Conservation (phyloP, 2,329 filamentous ascomycete genomes). For the Fonsecaea nubica region DNA sequence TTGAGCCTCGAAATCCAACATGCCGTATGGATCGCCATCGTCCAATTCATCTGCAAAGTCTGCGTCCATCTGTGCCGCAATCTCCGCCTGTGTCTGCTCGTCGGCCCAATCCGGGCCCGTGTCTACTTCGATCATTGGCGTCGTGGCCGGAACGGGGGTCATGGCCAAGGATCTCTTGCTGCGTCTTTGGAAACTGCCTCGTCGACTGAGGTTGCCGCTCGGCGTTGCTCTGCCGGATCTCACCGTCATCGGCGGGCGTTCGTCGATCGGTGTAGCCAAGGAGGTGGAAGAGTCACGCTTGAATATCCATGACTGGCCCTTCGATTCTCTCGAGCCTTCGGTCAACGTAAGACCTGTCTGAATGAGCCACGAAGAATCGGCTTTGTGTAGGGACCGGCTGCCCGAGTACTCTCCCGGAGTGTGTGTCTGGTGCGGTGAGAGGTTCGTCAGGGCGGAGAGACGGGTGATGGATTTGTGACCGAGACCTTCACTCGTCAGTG, state of each 20-base stretch:
- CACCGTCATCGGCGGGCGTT: conserved; percentile 31
- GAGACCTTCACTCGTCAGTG: conserved; percentile 33
- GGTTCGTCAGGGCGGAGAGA: conserved; percentile 20
- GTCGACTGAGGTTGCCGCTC: conserved; percentile 37
- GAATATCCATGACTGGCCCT: conserved; percentile 67
- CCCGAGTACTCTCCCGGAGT: neutral
- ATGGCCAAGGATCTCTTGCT: conserved; percentile 49
- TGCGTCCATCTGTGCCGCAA: conserved; percentile 35
- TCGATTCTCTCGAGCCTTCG: conserved; percentile 63
- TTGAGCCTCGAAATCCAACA: conserved; percentile 43
- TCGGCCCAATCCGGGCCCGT: conserved; percentile 39
- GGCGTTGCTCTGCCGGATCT: conserved; percentile 35
- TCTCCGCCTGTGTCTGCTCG: conserved; percentile 38
- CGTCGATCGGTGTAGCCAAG: conserved; percentile 44
- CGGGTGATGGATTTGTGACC: conserved; percentile 27
- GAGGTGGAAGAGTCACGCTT: conserved; percentile 64
- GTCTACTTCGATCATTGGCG: conserved; percentile 27
- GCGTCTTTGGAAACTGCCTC: conserved; percentile 41
- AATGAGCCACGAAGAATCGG: conserved; percentile 58
- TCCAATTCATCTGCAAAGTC: conserved; percentile 33
- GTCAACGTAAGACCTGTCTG: conserved; percentile 64
- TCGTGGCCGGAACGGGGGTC: conserved; percentile 41
- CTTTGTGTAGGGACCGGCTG: conserved; percentile 18
- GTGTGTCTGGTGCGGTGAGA: conserved; percentile 5
- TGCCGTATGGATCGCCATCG: conserved; percentile 38